Evolutionary conservation across 192 early-diverging fungal genomes (phyloP).

Genomic region (Backusella tuberculispora): DNA sequence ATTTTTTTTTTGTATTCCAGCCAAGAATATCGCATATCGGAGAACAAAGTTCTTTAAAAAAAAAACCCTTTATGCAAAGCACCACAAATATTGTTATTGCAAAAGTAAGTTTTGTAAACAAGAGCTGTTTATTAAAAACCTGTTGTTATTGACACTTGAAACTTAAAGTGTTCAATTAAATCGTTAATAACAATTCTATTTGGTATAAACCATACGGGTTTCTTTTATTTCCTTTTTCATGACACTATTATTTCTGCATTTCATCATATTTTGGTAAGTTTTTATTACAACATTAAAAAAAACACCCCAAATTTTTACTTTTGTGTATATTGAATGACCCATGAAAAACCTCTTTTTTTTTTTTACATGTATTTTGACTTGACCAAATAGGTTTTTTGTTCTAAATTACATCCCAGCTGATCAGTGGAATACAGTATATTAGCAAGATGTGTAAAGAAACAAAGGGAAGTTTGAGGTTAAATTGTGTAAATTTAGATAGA

Average conservation of each 20-base stretch:
- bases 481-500: background rate
- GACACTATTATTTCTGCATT: conserved; percentile 8
- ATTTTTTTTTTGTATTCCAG: conserved; percentile 8
- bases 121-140: conserved; percentile 11
- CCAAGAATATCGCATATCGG: conserved; percentile 2
- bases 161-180: conserved; percentile 3
- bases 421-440: background rate
- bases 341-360: background rate
- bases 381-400: background rate
- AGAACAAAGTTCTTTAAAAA: conserved; percentile 1
- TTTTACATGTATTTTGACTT: background rate
- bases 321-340: conserved; percentile 10
- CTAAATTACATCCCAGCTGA: conserved; percentile 12
- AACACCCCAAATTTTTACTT: background rate
- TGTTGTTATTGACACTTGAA: background rate
- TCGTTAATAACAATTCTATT: conserved; percentile 11
- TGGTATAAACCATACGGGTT: background rate
- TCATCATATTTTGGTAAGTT: conserved; percentile 14
- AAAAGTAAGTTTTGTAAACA: background rate
- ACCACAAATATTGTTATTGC: background rate
- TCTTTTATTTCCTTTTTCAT: conserved; percentile 7
- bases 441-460: background rate
- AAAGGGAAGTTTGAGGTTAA: background rate
- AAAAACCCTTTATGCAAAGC: conserved; percentile 6
- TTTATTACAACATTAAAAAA: background rate